Conservation (phyloP, 805 yeast species). For the Cyberlindnera subsufficiens region DNA sequence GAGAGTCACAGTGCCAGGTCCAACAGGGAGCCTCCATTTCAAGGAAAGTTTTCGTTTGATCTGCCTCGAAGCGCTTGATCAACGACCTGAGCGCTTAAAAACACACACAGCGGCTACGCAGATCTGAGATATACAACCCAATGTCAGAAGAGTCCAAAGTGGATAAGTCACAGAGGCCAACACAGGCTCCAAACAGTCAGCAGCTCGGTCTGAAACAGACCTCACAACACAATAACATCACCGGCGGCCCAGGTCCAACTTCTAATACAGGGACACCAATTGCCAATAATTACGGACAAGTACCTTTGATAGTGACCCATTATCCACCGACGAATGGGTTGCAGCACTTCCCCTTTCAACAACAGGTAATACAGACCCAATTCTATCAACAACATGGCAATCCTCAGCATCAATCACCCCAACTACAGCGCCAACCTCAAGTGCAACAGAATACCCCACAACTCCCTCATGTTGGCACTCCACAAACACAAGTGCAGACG, state of each 20-base stretch:
- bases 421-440: conserved; percentile 3
- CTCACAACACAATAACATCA: too few relatives aligned
- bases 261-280: conserved; percentile 2
- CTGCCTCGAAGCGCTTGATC: too few relatives aligned
- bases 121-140: neutral
- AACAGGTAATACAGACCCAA: conserved; percentile 5
- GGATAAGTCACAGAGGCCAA: neutral
- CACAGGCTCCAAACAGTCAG: neutral
- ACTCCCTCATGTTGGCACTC: neutral
- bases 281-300: conserved; percentile 1
- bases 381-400: conserved; percentile 4
- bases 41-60: too few relatives aligned
- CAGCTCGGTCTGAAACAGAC: too few relatives aligned
- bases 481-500: conserved; percentile 1
- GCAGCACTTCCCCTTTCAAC: conserved; percentile 16
- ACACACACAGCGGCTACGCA: neutral
- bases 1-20: too few relatives aligned
- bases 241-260: neutral
- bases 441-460: neutral
- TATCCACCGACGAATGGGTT: conserved; percentile 12
- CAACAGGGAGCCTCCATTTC: too few relatives aligned
- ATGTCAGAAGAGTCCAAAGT: neutral
- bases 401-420: conserved; percentile 5
- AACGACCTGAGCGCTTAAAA: neutral
- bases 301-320: conserved; percentile 19